Base-by-base conservation (phyloP, 2,329 filamentous ascomycete genomes). In the Sclerotinia glacialis region DNA sequence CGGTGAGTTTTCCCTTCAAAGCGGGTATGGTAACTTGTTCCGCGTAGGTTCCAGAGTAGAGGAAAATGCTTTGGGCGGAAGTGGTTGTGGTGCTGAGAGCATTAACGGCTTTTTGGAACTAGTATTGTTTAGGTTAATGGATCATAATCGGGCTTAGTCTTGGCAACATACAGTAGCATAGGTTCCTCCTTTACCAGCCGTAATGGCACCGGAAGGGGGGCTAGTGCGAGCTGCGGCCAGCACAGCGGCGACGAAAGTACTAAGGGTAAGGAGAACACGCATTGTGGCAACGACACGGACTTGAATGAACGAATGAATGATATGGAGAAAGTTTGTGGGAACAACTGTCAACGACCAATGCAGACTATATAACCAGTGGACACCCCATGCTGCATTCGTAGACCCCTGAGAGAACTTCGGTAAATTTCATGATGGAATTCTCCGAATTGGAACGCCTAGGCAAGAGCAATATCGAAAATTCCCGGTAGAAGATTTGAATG, bases 1-100 rank as follows among this genome's bases (percentile, higher is more conserved):
- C 81, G 14, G 80, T 83, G 47, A 86, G 76, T 21, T 79, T 76
- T 1, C 80, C 82, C 34, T 78, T 78, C 53, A 81, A 78, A 3
- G 76, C 71, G 9, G 80, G 77, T 55, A 87, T 80, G 70, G 80
- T 83, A 59, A 87, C 83, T 74, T 86, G 85, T 73, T 87, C 85
- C 16, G 77, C 77, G 77, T 87, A 87, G 50, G 82, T 86, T 5
- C 85, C 85, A 53, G 81, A 75, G 68, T 82, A 74, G 72, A 86
- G 83, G 77, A 85, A 86, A 74, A 86, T 83, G 69, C 77, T 80
- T 68, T 85, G 82, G 16, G 79, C 78, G 1, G 76, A 69, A 16
- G 80, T 81, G 11, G 78, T 78, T 4, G 78, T 77, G 3, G 78
- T 80, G 67, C 78, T 80, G n/a, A 86, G 76, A 21, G 83, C 80